A percentile compares a stretch with the other conserved stretches of the same genome.
Conservation (phyloP, 345 rosid species). For the Toxicodendron radicans region DNA sequence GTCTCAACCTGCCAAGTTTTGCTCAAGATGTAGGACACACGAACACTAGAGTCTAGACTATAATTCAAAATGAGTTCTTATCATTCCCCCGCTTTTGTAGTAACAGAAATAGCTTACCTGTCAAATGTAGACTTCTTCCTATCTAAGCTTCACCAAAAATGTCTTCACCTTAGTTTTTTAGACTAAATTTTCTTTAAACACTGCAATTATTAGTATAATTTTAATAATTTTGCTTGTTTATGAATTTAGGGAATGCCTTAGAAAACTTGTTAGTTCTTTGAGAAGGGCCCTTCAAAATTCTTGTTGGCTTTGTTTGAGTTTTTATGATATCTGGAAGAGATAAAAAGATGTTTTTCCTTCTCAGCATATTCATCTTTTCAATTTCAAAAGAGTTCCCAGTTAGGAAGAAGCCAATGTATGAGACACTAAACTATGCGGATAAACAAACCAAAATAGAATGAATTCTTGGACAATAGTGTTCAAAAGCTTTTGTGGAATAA, state of each 20-base stretch:
- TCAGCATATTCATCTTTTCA: no score
- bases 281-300: background rate
- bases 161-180: background rate
- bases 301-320: background rate
- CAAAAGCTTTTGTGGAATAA: background rate
- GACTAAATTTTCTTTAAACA: background rate
- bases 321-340: background rate
- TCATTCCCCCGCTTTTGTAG: no score
- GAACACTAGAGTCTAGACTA: no score
- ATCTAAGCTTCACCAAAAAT: background rate
- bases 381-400: background rate
- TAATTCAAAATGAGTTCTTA: background rate
- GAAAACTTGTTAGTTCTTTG: no score
- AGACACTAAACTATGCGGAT: background rate
- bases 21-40: background rate
- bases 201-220: no score
- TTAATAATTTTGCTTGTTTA: no score
- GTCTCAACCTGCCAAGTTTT: background rate
- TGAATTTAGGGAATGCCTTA: no score
- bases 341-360: no score
- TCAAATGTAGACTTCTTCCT: conserved; percentile 9
- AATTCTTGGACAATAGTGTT: background rate
- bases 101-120: background rate
- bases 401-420: background rate
- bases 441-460: background rate